phyloP scores from a whole-genome alignment of 106 monocot species.

The Phalaenopsis aphrodite region DNA sequence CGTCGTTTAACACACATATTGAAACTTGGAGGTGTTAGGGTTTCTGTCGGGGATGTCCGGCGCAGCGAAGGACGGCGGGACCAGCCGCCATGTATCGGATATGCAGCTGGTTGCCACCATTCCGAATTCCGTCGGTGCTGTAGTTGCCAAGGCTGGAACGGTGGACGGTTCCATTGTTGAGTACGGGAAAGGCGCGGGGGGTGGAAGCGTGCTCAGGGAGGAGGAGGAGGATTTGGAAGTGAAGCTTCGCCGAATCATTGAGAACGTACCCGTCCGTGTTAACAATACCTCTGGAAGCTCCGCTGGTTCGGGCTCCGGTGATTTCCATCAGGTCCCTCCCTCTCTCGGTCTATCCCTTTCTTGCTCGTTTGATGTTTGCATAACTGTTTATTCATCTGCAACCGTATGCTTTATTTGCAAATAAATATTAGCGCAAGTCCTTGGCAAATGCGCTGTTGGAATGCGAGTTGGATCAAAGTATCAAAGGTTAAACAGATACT shows the following conservation, averaged over 20 bases:
- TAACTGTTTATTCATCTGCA: too few species aligned
- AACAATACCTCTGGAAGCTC: conserved; percentile 95
- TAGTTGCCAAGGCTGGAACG: conserved; percentile 6
- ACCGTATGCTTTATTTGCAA: neutral
- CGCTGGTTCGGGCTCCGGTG: conserved; percentile 93
- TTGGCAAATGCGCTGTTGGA: neutral
- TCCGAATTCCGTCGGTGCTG: conserved; percentile 1
- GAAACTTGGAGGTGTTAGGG: neutral
- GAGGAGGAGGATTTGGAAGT: conserved; percentile 92
- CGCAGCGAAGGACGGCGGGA: conserved; percentile 17
- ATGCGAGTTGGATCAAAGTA: neutral
- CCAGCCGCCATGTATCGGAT: conserved; percentile 1
- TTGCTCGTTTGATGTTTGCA: too few species aligned
- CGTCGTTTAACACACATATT: too few species aligned
- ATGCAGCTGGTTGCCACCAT: conserved; percentile 18
- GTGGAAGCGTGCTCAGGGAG: conserved; percentile 42
- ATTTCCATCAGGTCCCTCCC: conserved; percentile 80
- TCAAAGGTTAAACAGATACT: too few species aligned
- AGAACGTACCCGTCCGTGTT: conserved; percentile 81
- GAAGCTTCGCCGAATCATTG: conserved; percentile 89
- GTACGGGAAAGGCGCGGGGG: conserved; percentile 24
- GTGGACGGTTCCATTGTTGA: conserved; percentile 38
- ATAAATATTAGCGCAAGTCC: neutral
- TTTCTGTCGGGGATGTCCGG: conserved; percentile 20
- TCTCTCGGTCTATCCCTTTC: neutral